phyloP scores from a whole-genome alignment of 345 rosid genomes.

The Populus tremula region DNA sequence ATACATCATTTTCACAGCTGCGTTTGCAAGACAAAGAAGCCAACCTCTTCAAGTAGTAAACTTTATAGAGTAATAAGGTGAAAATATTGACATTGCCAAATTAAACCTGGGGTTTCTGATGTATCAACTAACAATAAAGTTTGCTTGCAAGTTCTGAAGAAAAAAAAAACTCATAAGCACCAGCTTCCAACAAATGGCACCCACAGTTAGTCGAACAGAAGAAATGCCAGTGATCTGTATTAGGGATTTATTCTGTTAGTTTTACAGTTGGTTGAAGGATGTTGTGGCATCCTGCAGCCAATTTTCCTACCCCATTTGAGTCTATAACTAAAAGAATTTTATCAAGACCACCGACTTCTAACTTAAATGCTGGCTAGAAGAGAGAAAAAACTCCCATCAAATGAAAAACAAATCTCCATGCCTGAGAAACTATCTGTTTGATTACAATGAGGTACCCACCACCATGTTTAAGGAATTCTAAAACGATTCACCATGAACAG shows the following conservation, averaged over 20 bases:
- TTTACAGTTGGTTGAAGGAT: slow-evolving; percentile 4
- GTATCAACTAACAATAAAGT: background rate
- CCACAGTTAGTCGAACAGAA: background rate
- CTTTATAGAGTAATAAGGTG: background rate
- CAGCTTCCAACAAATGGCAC: background rate
- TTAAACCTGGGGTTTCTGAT: background rate
- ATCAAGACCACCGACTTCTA: background rate
- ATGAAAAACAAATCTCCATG: background rate
- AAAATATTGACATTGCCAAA: background rate
- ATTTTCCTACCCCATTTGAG: background rate
- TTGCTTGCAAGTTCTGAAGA: background rate
- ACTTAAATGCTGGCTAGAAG: background rate
- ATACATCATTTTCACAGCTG: background rate
- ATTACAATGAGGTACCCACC: background rate
- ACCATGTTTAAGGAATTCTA: background rate
- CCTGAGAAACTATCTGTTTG: background rate
- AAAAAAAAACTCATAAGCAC: background rate
- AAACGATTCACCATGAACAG: background rate
- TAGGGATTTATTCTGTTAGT: background rate
- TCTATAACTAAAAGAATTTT: background rate
- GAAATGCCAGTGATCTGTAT: background rate
- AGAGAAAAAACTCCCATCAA: background rate
- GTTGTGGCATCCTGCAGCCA: background rate
- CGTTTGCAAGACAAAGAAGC: background rate
- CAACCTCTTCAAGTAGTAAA: background rate